Conservation (phyloP, 768 basidiomycete genomes). For the Gymnopilus dilepis region DNA sequence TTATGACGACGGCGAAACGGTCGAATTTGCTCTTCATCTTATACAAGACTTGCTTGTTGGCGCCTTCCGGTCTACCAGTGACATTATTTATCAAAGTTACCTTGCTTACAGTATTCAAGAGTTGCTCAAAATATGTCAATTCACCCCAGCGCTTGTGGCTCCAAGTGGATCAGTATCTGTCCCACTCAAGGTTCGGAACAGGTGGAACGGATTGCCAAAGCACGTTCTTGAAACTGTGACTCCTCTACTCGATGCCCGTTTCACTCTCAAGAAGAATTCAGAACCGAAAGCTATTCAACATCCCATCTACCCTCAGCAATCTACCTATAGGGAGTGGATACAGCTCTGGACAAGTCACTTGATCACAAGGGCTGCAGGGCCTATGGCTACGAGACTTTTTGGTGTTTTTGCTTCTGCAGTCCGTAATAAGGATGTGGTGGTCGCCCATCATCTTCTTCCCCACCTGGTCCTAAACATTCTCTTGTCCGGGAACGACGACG, state of each 20-base stretch:
- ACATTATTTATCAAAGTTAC: slow-evolving; percentile 88
- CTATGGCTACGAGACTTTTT: slow-evolving; percentile 72
- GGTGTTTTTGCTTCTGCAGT: slow-evolving; percentile 78
- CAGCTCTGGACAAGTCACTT: slow-evolving; percentile 87
- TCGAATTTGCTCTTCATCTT: slow-evolving; percentile 83
- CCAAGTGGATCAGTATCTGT: slow-evolving; percentile 54
- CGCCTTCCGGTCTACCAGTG: slow-evolving; percentile 92
- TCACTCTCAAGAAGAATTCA: slow-evolving; percentile 52
- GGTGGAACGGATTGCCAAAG: slow-evolving; percentile 83
- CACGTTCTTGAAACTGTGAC: slow-evolving; percentile 86
- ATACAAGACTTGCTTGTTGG: slow-evolving; percentile 86
- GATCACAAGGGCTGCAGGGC: slow-evolving; percentile 66
- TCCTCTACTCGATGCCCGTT: slow-evolving; percentile 78
- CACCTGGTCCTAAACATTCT: slow-evolving; percentile 89
- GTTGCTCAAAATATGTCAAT: slow-evolving; percentile 84
- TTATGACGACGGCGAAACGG: slow-evolving; percentile 74
- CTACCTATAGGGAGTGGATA: slow-evolving; percentile 96
- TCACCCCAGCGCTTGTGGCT: slow-evolving; percentile 75
- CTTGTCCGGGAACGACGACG: slow-evolving; percentile 70
- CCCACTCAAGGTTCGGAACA: slow-evolving; percentile 66
- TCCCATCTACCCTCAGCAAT: slow-evolving; percentile 78
- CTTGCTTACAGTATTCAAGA: slow-evolving; percentile 94
- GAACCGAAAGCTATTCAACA: slow-evolving; percentile 46
- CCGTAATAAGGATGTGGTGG: slow-evolving; percentile 88
- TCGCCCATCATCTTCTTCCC: slow-evolving; percentile 91